Percentiles rank a stretch among this genome's conserved stretches.
Conservation (phyloP, 208 protist genomes). For the Naegleria fowleri region DNA sequence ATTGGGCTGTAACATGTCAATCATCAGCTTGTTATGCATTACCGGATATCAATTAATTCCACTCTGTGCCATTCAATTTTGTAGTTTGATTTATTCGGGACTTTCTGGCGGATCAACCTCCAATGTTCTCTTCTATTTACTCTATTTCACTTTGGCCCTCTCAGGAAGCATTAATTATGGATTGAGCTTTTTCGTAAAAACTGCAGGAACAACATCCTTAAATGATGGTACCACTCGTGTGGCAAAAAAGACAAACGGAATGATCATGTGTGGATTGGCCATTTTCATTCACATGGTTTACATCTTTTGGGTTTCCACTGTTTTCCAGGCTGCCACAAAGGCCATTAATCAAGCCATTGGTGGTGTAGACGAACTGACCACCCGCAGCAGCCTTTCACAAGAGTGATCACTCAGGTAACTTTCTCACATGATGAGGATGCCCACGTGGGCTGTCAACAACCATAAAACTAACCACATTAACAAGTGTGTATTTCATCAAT, state of each 20-base stretch:
- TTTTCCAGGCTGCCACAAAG: background rate
- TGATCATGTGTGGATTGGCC: background rate
- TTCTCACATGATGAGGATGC: too few species aligned
- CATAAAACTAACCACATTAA: too few species aligned
- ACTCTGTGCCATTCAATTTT: background rate
- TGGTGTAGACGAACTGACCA: background rate
- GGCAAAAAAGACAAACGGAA: background rate
- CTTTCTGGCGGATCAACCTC: background rate
- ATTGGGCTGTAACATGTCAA: background rate
- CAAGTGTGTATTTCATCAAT: too few species aligned
- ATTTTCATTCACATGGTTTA: background rate
- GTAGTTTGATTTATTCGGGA: background rate
- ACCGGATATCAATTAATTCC: background rate
- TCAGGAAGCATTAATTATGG: background rate
- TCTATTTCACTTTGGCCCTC: background rate
- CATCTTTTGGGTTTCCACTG: background rate
- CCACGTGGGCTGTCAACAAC: too few species aligned
- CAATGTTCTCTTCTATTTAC: background rate
- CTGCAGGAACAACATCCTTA: background rate
- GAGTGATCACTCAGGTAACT: too few species aligned
- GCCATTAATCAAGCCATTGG: background rate
- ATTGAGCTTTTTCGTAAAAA: background rate
- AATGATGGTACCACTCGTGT: background rate
- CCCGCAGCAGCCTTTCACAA: too few species aligned
- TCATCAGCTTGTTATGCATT: background rate